These are phyloP conservation scores for Wickerhamiella nectarea DNA, from an alignment of 805 yeast genomes.

Conservation along the genomic window DNA sequence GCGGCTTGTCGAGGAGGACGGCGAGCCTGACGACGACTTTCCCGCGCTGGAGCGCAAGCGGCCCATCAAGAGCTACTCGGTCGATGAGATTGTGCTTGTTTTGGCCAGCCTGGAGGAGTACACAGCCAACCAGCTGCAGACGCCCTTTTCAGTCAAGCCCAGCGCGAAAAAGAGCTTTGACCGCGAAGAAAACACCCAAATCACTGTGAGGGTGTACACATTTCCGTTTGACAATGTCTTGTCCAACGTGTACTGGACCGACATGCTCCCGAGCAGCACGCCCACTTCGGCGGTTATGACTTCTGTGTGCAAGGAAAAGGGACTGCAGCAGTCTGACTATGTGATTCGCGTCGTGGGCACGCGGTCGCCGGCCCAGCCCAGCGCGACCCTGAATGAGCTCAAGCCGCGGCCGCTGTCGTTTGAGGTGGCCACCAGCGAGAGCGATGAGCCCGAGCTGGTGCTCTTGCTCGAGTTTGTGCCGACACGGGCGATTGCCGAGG, in stretches of 20 bases:
- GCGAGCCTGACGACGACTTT: conserved; percentile 77
- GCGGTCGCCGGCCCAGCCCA: neutral
- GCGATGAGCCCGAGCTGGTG: conserved; percentile 3
- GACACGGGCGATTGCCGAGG: conserved; percentile 3
- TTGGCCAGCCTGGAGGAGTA: conserved; percentile 32
- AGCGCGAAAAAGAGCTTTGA: neutral
- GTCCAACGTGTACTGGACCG: conserved; percentile 22
- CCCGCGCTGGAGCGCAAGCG: conserved; percentile 70
- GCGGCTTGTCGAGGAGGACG: conserved; percentile 84
- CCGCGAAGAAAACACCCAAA: conserved; percentile 6
- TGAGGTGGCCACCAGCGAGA: neutral
- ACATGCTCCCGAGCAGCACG: conserved; percentile 15
- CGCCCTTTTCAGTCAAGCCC: conserved; percentile 19
- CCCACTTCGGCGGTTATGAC: conserved; percentile 20
- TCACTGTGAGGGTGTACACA: conserved; percentile 21
- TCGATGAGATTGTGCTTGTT: conserved; percentile 70
- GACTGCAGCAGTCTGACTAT: conserved; percentile 24
- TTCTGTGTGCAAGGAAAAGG: conserved; percentile 23
- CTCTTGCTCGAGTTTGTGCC: conserved; percentile 10
- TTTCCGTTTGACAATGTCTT: conserved; percentile 25
- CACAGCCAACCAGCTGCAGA: conserved; percentile 22
- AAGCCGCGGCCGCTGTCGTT: conserved; percentile 3
- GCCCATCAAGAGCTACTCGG: conserved; percentile 54
- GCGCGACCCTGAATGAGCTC: neutral
- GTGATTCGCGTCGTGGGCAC: conserved; percentile 21